These are phyloP conservation scores for Albophoma yamanashiensis DNA, from an alignment of 2,329 filamentous ascomycete species.

Conservation along the genomic window DNA sequence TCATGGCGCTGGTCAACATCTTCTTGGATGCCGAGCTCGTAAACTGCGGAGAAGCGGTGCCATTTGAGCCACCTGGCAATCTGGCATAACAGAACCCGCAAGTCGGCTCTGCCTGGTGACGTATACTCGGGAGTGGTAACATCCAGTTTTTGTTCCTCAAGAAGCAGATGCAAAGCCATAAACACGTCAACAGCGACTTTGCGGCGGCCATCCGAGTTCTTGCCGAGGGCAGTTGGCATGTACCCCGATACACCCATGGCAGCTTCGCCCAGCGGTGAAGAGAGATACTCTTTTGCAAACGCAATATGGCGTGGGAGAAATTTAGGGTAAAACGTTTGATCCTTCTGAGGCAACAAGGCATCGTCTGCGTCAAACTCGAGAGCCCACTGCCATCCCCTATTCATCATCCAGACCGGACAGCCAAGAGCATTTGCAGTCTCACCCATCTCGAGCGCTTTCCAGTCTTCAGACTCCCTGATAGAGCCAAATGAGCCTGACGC, in stretches of 20 bases:
- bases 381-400: constrained; percentile 61
- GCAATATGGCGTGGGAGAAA: constrained; percentile 43
- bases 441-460: constrained; percentile 34
- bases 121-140: constrained; percentile 36
- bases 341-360: constrained; percentile 12
- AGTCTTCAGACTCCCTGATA: constrained; percentile 28
- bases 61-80: constrained; percentile 76
- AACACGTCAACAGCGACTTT: constrained; percentile 57
- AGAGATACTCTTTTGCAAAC: constrained; percentile 55
- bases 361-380: constrained; percentile 40
- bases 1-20: constrained; percentile 29
- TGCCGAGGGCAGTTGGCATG: constrained; percentile 48
- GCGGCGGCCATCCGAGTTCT: constrained; percentile 44
- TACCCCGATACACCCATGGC: constrained; percentile 46
- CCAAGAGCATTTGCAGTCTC: constrained; percentile 37
- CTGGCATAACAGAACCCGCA: constrained; percentile 71
- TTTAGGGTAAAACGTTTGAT: constrained; percentile 13
- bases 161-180: constrained; percentile 71
- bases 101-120: constrained; percentile 32
- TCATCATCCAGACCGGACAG: constrained; percentile 48
- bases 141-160: constrained; percentile 81
- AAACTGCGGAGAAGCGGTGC: constrained; percentile 34
- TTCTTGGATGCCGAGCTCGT: constrained; percentile 43
- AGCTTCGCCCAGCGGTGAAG: constrained; percentile 44
- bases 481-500: constrained; percentile 24